Conservation (phyloP, 1,139 yeast genomes). For the Zygosaccharomyces pseudobailii region DNA sequence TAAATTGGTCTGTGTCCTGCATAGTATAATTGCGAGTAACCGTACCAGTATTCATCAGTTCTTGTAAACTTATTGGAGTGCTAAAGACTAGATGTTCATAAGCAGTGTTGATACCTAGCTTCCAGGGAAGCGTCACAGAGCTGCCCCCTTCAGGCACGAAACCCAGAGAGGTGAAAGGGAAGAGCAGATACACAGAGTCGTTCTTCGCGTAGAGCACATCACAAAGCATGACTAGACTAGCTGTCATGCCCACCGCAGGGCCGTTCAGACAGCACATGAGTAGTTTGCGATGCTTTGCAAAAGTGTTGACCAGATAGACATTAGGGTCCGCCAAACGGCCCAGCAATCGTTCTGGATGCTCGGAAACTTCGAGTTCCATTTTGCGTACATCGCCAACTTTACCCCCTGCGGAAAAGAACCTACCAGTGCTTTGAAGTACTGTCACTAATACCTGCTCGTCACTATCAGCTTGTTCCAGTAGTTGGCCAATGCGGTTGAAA, state of each 20-base stretch:
- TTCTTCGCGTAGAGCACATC: conserved; percentile 71
- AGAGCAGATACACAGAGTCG: conserved; percentile 55
- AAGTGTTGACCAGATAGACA: conserved; percentile 59
- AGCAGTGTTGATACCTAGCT: conserved; percentile 73
- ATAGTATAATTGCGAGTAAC: conserved; percentile 52
- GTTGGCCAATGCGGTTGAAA: conserved; percentile 56
- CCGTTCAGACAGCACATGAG: conserved; percentile 78
- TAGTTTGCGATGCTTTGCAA: conserved; percentile 66
- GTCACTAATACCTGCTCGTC: conserved; percentile 63
- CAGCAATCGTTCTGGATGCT: conserved; percentile 23
- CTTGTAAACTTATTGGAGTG: conserved; percentile 56
- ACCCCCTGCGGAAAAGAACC: conserved; percentile 83
- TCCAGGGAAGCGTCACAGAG: conserved; percentile 61
- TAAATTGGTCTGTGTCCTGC: conserved; percentile 53
- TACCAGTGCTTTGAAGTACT: conserved; percentile 64
- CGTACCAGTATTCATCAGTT: conserved; percentile 53
- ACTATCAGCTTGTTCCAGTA: conserved; percentile 59
- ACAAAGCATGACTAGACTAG: conserved; percentile 68
- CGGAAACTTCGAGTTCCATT: conserved; percentile 12
- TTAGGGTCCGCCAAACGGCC: conserved; percentile 60
- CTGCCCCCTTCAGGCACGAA: conserved; percentile 81
- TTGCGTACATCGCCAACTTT: conserved; percentile 43
- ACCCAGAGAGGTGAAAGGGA: conserved; percentile 82
- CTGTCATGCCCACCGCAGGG: conserved; percentile 76
- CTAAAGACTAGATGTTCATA: conserved; percentile 71